A percentile compares a stretch with the other conserved stretches of the same genome.
Conservation (phyloP, 495 filamentous ascomycete species). For the Oleoguttula mirabilis region DNA sequence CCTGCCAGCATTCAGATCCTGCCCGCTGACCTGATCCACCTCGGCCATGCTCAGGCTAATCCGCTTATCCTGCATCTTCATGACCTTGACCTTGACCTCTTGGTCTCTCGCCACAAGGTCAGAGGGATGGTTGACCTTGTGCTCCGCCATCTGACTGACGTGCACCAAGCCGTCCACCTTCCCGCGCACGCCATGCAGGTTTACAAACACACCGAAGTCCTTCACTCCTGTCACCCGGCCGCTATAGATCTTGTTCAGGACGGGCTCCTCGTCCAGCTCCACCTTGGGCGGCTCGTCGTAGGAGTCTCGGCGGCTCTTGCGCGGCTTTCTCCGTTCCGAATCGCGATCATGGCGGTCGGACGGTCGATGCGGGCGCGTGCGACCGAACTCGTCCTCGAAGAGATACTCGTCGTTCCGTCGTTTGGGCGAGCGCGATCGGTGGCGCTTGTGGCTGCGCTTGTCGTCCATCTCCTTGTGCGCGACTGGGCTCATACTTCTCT, state of each 20-base stretch:
- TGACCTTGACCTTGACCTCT: slow-evolving; percentile 82
- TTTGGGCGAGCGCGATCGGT: slow-evolving; percentile 37
- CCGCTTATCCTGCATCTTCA: slow-evolving; percentile 67
- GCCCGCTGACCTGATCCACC: slow-evolving; percentile 81
- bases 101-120: slow-evolving; percentile 75
- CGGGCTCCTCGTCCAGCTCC: slow-evolving; percentile 70
- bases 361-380: slow-evolving; percentile 29
- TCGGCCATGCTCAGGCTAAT: slow-evolving; percentile 95
- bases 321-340: slow-evolving; percentile 21
- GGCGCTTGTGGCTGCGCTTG: slow-evolving; percentile 35
- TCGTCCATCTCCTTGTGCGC: slow-evolving; percentile 43
- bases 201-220: slow-evolving; percentile 93
- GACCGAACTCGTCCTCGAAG: slow-evolving; percentile 49
- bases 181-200: slow-evolving; percentile 70
- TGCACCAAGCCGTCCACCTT: slow-evolving; percentile 92
- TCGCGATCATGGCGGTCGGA: slow-evolving; percentile 31
- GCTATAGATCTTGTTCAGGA: slow-evolving; percentile 79
- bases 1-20: slow-evolving; percentile 68
- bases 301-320: slow-evolving; percentile 35
- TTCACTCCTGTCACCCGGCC: slow-evolving; percentile 84
- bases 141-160: slow-evolving; percentile 83
- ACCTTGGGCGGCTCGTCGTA: slow-evolving; percentile 61
- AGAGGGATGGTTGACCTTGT: slow-evolving; percentile 80
- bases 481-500: slow-evolving; percentile 61
- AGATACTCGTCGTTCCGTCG: slow-evolving; percentile 39